Conservation (phyloP, 1,284 basidiomycete genomes). For the Moesziomyces aphidis region DNA sequence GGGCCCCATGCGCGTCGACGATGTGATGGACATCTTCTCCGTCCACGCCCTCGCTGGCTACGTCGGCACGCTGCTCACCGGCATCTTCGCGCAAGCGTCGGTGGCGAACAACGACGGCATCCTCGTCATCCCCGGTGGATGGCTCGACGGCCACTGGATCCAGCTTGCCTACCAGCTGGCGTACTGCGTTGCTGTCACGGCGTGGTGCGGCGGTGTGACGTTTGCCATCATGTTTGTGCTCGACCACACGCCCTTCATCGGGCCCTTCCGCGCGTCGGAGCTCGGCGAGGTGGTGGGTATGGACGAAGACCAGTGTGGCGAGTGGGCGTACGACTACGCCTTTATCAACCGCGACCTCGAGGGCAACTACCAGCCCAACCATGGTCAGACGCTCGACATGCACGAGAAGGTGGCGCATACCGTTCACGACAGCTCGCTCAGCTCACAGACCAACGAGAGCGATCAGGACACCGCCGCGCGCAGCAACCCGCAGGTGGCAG, state of each 20-base stretch:
- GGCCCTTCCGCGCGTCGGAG: slow-evolving; percentile 78
- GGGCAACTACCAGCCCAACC: slow-evolving; percentile 56
- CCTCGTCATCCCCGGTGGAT: slow-evolving; percentile 75
- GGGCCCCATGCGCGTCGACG: slow-evolving; percentile 75
- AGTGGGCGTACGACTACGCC: slow-evolving; percentile 69
- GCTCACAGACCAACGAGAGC: slow-evolving; percentile 9
- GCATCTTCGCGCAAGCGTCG: slow-evolving; percentile 80
- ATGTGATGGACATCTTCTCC: slow-evolving; percentile 73
- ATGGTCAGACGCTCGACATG: slow-evolving; percentile 49
- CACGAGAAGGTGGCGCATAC: slow-evolving; percentile 47
- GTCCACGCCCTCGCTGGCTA: slow-evolving; percentile 61
- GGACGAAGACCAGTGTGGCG: slow-evolving; percentile 77
- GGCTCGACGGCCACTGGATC: slow-evolving; percentile 77
- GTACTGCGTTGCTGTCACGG: slow-evolving; percentile 78
- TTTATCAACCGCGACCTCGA: slow-evolving; percentile 61
- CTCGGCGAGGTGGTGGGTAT: slow-evolving; percentile 87
- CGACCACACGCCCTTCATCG: slow-evolving; percentile 78
- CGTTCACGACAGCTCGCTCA: slow-evolving; percentile 22
- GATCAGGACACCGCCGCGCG: slow-evolving; percentile 11
- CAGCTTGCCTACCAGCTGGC: slow-evolving; percentile 85
- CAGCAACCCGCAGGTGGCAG: neutral
- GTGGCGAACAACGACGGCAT: slow-evolving; percentile 80
- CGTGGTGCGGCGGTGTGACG: slow-evolving; percentile 72
- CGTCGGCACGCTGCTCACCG: slow-evolving; percentile 64
- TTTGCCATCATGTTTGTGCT: slow-evolving; percentile 74